Conservation (phyloP, 179 eudicot species). For the Silene vulgaris region DNA sequence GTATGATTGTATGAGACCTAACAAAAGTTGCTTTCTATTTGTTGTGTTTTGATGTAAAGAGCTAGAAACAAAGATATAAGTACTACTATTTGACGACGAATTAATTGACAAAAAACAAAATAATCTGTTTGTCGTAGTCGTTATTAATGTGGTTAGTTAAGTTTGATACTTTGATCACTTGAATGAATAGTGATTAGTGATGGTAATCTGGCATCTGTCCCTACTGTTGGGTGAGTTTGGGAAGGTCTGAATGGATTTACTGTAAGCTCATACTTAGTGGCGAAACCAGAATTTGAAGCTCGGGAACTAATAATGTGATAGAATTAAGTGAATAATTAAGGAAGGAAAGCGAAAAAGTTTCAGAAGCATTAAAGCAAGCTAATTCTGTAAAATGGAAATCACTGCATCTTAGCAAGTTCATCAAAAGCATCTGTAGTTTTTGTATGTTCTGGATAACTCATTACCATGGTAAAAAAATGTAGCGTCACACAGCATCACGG, state of each 20-base stretch:
- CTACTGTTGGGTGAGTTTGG: neutral
- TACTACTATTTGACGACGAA: neutral
- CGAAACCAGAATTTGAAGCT: too few relatives aligned
- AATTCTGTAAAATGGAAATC: neutral
- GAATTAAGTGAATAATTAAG: too few relatives aligned
- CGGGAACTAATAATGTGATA: too few relatives aligned
- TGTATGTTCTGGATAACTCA: neutral
- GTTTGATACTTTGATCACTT: neutral
- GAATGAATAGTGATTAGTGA: neutral
- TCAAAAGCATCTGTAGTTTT: neutral
- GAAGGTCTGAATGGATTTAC: neutral
- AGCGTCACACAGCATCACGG: neutral
- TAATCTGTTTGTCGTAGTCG: neutral
- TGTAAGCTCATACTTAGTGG: too few relatives aligned
- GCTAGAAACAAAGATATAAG: constrained; percentile 15
- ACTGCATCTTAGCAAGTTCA: neutral
- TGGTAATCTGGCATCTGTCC: neutral
- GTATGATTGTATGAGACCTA: constrained; percentile 11
- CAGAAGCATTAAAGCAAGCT: neutral
- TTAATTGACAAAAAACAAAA: neutral
- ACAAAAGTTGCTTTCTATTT: constrained; percentile 16
- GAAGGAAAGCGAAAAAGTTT: neutral
- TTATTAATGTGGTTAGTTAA: neutral
- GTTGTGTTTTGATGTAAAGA: neutral
- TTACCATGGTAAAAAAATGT: neutral